Base-by-base conservation (phyloP, 2,329 filamentous ascomycete species). In the Myriosclerotinia scirpicola region DNA sequence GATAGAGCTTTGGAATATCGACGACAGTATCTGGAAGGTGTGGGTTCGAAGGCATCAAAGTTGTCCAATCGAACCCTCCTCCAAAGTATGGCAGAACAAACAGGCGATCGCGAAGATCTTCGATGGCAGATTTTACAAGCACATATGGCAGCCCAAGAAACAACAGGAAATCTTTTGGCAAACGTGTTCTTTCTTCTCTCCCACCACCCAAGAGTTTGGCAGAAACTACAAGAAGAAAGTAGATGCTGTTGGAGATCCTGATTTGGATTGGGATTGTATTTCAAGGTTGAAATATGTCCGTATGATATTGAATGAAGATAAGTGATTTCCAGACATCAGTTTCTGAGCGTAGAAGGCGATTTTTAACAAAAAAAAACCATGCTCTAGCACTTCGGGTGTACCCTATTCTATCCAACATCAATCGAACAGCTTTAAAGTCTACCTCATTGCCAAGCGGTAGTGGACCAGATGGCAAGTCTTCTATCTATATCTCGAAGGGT, bases 281-380 rank as follows among this genome's bases (percentile, higher is more conserved):
- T 81, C 79, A 71, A 78, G 80, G 40, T 78, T 85, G 72, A 81
- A 79, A 64, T 87, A 86, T 66, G 74, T 87, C 62, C 81, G 80
- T 70, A 84, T 79, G 76, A 83, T 83, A 38, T 70, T 87, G 64
- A 83, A 86, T 68, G 85, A 87, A 75, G 81, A 83, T 85, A 77
- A 77, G 78, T 73, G 12, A 58, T 30, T 38, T 8, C 20, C 9
- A 12, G 42, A 44, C 42, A 15, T 44, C 15, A 20, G 15, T 54
- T 38, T 54, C 6, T 20, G 26, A 38, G 14, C 12, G 11, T 17
- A 54, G 53, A 60, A 17, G 1, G 11, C n/a, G 42, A 2, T 1
- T 6, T 17, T 26, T 5, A 9, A 36, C 26, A 34, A 2, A 42
- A 36, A n/a, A 38, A 0, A 3, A 2, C 2, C n/a, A n/a, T n/a